Evolutionary conservation across 352 stramenopile genomes (phyloP).

Genomic region (Globisporangium rhizosaccharum): DNA sequence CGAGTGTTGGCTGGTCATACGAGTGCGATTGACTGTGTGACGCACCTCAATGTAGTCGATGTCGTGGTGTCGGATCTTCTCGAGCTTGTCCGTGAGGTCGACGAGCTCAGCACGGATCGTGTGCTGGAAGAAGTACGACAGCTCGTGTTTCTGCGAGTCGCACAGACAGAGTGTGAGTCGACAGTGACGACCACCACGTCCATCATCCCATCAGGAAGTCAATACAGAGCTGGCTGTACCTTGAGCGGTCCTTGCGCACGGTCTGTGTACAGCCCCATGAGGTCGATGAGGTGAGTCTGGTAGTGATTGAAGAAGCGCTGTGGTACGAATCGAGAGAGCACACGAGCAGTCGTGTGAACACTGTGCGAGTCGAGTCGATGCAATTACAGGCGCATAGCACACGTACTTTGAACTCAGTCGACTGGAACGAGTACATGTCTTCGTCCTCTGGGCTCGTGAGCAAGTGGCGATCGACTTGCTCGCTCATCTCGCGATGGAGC

Average conservation of each 20-base stretch:
- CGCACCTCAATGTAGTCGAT: constrained; percentile 36
- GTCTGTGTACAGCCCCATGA: constrained; percentile 70
- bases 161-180: background rate
- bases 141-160: constrained; percentile 44
- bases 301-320: constrained; percentile 76
- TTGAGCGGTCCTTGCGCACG: constrained; percentile 52
- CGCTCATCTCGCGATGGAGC: constrained; percentile 57
- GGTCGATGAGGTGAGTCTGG: constrained; percentile 55
- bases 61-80: constrained; percentile 62
- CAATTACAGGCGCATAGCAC: background rate
- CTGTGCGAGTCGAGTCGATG: background rate
- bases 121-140: constrained; percentile 59
- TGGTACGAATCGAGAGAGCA: background rate
- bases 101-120: constrained; percentile 47
- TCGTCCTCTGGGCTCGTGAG: constrained; percentile 35
- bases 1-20: too few relatives aligned
- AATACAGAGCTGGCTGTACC: constrained; percentile 18
- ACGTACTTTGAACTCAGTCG: constrained; percentile 58
- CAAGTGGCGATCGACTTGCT: constrained; percentile 51
- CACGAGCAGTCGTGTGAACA: constrained; percentile 4
- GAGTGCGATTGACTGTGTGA: background rate
- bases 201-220: background rate
- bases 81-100: constrained; percentile 44
- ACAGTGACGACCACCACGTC: too few relatives aligned
- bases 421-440: constrained; percentile 63